Base-by-base conservation (phyloP, 148 eudicot species). In the Rhododendron henanense region DNA sequence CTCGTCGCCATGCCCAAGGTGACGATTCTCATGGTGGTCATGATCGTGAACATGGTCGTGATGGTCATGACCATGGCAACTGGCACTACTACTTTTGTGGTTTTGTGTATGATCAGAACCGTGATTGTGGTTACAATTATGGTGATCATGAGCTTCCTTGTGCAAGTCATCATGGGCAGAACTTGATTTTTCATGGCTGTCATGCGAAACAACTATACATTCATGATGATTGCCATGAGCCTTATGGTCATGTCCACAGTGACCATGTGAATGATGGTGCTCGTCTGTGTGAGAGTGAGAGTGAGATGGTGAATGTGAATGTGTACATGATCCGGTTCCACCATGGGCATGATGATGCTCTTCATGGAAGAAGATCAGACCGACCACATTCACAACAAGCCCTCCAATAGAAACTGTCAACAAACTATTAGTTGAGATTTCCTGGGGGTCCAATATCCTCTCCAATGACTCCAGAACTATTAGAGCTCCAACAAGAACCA, bases 281-380 rank as follows among this genome's bases (percentile, higher is more conserved):
- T 83, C 48, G 9, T 74, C 57, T 14, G 15, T 16, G 45, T 85
- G 16, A n/a, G 77, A 44, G 25, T 91, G 89, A n/a, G 77, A n/a
- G 25, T 91, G 88, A 18, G 89, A 85, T 33, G 90, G 86, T 2
- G 93, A 83, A 41, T 92, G 92, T 0, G 92, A 91, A 81, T 96
- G 99, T 6, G 96, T 90, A 89, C 96, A 93, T 39, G 94, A 86
- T 79, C 94, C 92, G 28, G 86, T 81, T 75, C 96, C 98, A 67
- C 99, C 98, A 90, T 97, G 99, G 71, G 99, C 99, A 91, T 93
- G 98, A 92, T 97, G 99, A 90, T 97, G 99, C 87, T 97, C 99
- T 85, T 97, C 99, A 5, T 97, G 99, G 85, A 97, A 97, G 85
- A 95, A 97, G 16, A 97, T 92, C 87, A 97, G 91, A 39, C 99